phyloP scores from a whole-genome alignment of 2,329 filamentous ascomycete genomes.

The Trichoderma harzianum region DNA sequence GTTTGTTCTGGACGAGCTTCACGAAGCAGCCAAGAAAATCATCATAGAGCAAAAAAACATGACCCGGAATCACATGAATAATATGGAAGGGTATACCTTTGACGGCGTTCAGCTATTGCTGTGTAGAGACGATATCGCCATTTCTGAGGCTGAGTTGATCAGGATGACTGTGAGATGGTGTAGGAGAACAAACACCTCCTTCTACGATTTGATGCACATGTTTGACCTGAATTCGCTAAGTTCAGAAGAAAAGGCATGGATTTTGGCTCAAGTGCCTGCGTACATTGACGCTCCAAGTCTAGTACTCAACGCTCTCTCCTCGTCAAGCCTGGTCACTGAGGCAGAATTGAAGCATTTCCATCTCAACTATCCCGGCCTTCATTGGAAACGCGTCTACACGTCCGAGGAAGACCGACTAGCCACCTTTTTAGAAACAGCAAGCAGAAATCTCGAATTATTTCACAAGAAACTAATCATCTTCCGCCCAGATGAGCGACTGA shows the following conservation, averaged over 20 bases:
- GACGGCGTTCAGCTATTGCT: constrained; percentile 33
- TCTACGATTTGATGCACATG: constrained; percentile 28
- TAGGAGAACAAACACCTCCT: constrained; percentile 24
- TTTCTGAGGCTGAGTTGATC: constrained; percentile 39
- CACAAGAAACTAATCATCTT: constrained; percentile 40
- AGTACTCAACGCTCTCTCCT: constrained; percentile 37
- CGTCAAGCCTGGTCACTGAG: constrained; percentile 31
- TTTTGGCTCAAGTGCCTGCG: constrained; percentile 32
- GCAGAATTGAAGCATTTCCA: constrained; percentile 32
- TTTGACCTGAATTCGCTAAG: constrained; percentile 34
- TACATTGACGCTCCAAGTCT: constrained; percentile 27
- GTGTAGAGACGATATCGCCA: constrained; percentile 32
- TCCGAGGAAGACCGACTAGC: constrained; percentile 33
- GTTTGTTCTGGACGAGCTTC: constrained; percentile 39
- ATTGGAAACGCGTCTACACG: constrained; percentile 39
- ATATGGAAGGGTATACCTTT: constrained; percentile 22
- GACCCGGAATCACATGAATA: constrained; percentile 2
- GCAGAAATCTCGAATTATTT: constrained; percentile 33
- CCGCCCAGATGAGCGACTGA: constrained; percentile 33
- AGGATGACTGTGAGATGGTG: constrained; percentile 35
- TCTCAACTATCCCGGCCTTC: constrained; percentile 32
- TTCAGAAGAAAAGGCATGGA: constrained; percentile 37
- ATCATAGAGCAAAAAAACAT: constrained; percentile 14
- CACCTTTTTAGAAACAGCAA: constrained; percentile 33
- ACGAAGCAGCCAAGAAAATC: constrained; percentile 26